These are phyloP conservation scores for Gastrolobium villosum DNA, from an alignment of 306 rosid genomes.

Conservation along the genomic window DNA sequence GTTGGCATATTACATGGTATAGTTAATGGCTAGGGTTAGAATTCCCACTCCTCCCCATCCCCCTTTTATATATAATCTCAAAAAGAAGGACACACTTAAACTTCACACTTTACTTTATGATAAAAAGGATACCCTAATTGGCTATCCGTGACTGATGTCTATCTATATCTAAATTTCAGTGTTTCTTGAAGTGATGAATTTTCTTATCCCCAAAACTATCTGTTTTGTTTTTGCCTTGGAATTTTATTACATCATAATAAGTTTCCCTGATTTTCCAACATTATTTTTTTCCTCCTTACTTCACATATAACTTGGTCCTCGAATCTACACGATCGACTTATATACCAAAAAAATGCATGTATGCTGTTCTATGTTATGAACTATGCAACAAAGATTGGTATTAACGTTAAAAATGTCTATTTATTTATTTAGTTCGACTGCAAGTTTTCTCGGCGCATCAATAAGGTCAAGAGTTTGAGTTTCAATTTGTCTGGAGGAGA, in stretches of 20 bases:
- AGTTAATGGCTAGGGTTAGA: conserved; percentile 56
- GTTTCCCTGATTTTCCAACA: too few species aligned
- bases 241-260: background rate
- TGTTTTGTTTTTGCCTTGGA: conserved; percentile 52
- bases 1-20: conserved; percentile 47
- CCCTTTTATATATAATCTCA: conserved; percentile 51
- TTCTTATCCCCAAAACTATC: conserved; percentile 64
- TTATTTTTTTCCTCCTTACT: too few species aligned
- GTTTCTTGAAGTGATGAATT: conserved; percentile 79
- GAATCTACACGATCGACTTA: background rate
- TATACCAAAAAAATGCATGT: background rate
- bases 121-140: conserved; percentile 62
- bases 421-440: background rate
- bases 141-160: background rate
- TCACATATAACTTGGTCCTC: too few species aligned
- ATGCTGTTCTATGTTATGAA: background rate
- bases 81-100: conserved; percentile 54
- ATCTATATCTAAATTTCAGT: conserved; percentile 72
- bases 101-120: conserved; percentile 43
- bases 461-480: background rate
- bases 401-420: background rate
- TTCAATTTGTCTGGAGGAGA: conserved; percentile 12
- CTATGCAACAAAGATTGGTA: background rate
- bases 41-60: conserved; percentile 34
- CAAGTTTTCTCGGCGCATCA: background rate